A percentile compares a stretch with the other conserved stretches of the same genome.
Conservation (phyloP, 805 yeast species). For the Hanseniaspora mollemarum region DNA sequence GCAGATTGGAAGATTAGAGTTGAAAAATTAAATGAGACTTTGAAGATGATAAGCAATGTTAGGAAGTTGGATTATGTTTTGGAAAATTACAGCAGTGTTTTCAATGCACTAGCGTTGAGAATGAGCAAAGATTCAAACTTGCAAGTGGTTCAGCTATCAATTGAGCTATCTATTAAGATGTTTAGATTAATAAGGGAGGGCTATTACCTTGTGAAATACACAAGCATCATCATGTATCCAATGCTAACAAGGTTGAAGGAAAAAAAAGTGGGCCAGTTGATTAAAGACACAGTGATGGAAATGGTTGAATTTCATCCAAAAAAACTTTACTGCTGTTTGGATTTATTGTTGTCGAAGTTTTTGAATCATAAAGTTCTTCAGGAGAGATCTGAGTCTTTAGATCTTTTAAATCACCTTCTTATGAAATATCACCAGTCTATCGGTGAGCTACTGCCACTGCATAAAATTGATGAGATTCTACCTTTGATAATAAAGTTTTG, state of each 20-base stretch:
- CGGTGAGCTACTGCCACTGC: conserved; percentile 13
- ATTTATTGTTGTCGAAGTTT: conserved; percentile 34
- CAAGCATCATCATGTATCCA: conserved; percentile 42
- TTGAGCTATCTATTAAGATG: conserved; percentile 49
- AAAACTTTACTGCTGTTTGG: conserved; percentile 48
- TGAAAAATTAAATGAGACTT: conserved; percentile 60
- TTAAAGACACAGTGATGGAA: conserved; percentile 37
- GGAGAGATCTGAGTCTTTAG: conserved; percentile 58
- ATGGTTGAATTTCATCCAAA: conserved; percentile 29
- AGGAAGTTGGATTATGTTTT: conserved; percentile 39
- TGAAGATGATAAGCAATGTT: conserved; percentile 39
- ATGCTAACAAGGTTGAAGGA: conserved; percentile 78
- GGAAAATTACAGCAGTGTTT: conserved; percentile 56
- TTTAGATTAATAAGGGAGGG: conserved; percentile 52
- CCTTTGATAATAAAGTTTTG: conserved; percentile 50
- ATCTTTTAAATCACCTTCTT: conserved; percentile 55
- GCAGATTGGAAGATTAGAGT: conserved; percentile 87
- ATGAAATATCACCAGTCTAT: conserved; percentile 22
- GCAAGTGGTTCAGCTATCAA: conserved; percentile 71
- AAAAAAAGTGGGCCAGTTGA: conserved; percentile 53
- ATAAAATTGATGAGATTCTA: conserved; percentile 33
- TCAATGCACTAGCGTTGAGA: no score
- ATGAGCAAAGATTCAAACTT: conserved; percentile 74
- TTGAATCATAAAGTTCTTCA: conserved; percentile 66
- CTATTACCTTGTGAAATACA: conserved; percentile 32